Evolutionary conservation across 768 basidiomycete genomes (phyloP).

Genomic region (Amanita muscaria): DNA sequence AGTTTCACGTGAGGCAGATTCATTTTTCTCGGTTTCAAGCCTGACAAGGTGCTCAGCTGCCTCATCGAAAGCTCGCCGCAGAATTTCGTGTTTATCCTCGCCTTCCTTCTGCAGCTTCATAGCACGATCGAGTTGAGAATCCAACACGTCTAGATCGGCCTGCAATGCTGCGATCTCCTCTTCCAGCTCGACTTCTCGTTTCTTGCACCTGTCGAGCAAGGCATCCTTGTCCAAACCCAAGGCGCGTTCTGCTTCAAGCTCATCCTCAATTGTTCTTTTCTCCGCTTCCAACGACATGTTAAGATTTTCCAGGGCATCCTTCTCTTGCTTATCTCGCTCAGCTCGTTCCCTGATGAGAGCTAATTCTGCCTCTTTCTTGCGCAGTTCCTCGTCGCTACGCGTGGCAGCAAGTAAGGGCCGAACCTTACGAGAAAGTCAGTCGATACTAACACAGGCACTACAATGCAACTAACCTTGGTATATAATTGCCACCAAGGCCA

Average conservation of each 20-base stretch:
- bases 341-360: conserved; percentile 74
- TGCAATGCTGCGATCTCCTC: conserved; percentile 79
- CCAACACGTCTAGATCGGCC: conserved; percentile 73
- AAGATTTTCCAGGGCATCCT: conserved; percentile 66
- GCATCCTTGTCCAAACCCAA: conserved; percentile 78
- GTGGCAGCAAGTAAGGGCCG: conserved; percentile 91
- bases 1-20: conserved; percentile 54
- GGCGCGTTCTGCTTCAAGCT: conserved; percentile 74
- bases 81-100: conserved; percentile 67
- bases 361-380: conserved; percentile 80
- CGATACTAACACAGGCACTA: not conserved
- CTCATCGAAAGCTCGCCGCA: conserved; percentile 68
- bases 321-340: conserved; percentile 78
- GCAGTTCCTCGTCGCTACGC: conserved; percentile 84
- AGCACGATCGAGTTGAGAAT: conserved; percentile 78
- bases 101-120: conserved; percentile 69
- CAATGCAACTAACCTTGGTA: conserved; percentile 56
- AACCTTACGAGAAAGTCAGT: conserved; percentile 37
- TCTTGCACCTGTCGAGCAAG: conserved; percentile 75
- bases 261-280: conserved; percentile 73
- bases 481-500: conserved; percentile 99
- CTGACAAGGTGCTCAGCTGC: conserved; percentile 82
- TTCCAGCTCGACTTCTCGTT: conserved; percentile 75
- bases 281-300: conserved; percentile 80
- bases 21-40: conserved; percentile 68